Evolutionary conservation across 805 yeast genomes (phyloP).

Genomic region (Tetrapisispora iriomotensis): DNA sequence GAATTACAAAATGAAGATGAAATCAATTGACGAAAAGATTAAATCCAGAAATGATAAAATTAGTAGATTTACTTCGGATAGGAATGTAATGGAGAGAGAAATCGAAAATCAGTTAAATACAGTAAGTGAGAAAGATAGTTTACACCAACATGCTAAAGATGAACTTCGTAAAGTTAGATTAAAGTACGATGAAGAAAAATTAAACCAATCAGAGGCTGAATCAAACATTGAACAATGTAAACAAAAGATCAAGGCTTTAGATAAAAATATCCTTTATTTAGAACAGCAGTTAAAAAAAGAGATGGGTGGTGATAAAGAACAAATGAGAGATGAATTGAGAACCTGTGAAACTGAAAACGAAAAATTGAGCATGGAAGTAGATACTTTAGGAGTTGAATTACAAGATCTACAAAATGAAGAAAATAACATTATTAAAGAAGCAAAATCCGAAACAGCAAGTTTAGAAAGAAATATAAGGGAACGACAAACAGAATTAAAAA

Average conservation of each 20-base stretch:
- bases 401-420: constrained; percentile 16
- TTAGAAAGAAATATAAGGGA: constrained; percentile 9
- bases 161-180: constrained; percentile 9
- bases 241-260: constrained; percentile 13
- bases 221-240: constrained; percentile 14
- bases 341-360: constrained; percentile 8
- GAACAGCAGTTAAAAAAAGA: constrained; percentile 22
- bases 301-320: constrained; percentile 25
- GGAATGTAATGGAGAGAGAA: constrained; percentile 10
- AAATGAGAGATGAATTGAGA: constrained; percentile 15
- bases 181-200: constrained; percentile 15
- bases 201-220: constrained; percentile 15
- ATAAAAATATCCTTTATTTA: constrained; percentile 17
- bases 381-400: constrained; percentile 6
- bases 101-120: constrained; percentile 8
- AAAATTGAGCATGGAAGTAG: constrained; percentile 4
- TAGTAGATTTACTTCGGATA: constrained; percentile 18
- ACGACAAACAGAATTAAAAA: constrained; percentile 16
- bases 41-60: constrained; percentile 20
- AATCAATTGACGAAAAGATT: constrained; percentile 11
- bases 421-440: constrained; percentile 4
- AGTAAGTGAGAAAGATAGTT: constrained; percentile 14
- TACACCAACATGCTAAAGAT: constrained; percentile 13
- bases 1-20: constrained; percentile 13
- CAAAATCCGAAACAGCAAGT: constrained; percentile 8